Base-by-base conservation (phyloP, 2,329 filamentous ascomycete genomes). In the Cladosporium sphaerospermum region DNA sequence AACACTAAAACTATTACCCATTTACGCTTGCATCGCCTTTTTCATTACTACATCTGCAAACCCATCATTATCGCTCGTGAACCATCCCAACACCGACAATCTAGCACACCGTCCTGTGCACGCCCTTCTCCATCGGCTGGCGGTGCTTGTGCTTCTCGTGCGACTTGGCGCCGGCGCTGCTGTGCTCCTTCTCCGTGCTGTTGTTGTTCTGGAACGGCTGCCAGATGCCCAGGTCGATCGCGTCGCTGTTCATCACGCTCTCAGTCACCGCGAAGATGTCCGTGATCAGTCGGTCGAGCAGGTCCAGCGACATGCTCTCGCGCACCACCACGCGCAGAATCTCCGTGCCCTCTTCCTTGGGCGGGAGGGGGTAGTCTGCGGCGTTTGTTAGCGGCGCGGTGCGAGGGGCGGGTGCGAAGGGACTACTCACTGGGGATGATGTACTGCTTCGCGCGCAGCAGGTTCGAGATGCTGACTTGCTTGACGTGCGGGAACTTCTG, bases 251-350 rank as follows among this genome's bases (percentile, higher is more conserved):
- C 64, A 86, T 83, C 54, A 86, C 64, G 42, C 67, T 74, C 70
- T 86, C 79, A 3, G 83, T 86, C 6, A 83, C 78, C 8, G 73
- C 65, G 55, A 78, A 76, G 32, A 86, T 77, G 64, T 86, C 83
- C 1, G 75, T 71, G 39, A 87, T 77, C 23, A 87, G 71, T 2
- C 79, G 70, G 65, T 86, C 82, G 23, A 87, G 71, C 45, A 87
- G 71, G 63, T 86, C 83, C n/a, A 85, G 69, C n/a, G 76, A 81
- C 79, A 87, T 81, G 60, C 73, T 81, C 68, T 87, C 83, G 43
- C 84, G 75, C 6, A 87, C 75, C 3, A 86, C 84, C 0, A 86
- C 76, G n/a, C 84, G 73, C 50, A 87, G 67, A 56, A 86, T 87
- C 67, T 87, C 83, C 1, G 72, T 83, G 50, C 78, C 73, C 13